phyloP scores from a whole-genome alignment of 495 filamentous ascomycete species.

The Sordaria brevicollis region DNA sequence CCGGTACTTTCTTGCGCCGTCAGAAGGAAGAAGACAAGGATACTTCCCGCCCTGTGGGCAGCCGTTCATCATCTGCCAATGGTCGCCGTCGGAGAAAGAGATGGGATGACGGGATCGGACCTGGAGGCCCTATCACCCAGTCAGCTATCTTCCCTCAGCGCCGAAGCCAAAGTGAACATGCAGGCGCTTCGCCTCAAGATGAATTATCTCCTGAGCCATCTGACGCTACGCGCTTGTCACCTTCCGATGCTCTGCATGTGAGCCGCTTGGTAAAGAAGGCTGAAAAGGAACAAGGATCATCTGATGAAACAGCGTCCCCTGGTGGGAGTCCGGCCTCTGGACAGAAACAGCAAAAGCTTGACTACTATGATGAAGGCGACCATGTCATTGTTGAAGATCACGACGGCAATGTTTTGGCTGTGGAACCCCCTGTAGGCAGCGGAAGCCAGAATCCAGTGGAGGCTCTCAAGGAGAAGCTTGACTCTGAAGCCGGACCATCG shows the following conservation, averaged over 20 bases:
- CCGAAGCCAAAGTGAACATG: slow-evolving; percentile 30
- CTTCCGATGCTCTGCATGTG: slow-evolving; percentile 10
- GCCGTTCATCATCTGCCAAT: slow-evolving; percentile 50
- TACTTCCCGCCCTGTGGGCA: slow-evolving; percentile 37
- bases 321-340: slow-evolving; percentile 16
- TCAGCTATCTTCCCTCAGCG: slow-evolving; percentile 78
- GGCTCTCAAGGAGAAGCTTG: slow-evolving; percentile 32
- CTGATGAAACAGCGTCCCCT: slow-evolving; percentile 9
- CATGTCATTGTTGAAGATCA: slow-evolving; percentile 76
- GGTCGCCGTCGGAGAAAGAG: slow-evolving; percentile 53
- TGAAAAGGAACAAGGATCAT: slow-evolving; percentile 5
- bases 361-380: slow-evolving; percentile 74
- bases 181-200: slow-evolving; percentile 12
- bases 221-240: slow-evolving; percentile 12
- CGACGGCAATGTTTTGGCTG: slow-evolving; percentile 71
- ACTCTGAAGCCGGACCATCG: slow-evolving; percentile 29
- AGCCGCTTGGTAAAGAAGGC: not conserved
- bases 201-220: slow-evolving; percentile 11
- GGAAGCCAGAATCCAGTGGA: slow-evolving; percentile 1
- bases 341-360: slow-evolving; percentile 33
- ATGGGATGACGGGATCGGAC: slow-evolving; percentile 61
- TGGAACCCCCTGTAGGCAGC: slow-evolving; percentile 13
- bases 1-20: slow-evolving; percentile 74
- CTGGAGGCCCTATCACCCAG: slow-evolving; percentile 81
- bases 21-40: slow-evolving; percentile 63